These are phyloP conservation scores for Murraya koenigii DNA, from an alignment of 345 rosid species.

Conservation along the genomic window DNA sequence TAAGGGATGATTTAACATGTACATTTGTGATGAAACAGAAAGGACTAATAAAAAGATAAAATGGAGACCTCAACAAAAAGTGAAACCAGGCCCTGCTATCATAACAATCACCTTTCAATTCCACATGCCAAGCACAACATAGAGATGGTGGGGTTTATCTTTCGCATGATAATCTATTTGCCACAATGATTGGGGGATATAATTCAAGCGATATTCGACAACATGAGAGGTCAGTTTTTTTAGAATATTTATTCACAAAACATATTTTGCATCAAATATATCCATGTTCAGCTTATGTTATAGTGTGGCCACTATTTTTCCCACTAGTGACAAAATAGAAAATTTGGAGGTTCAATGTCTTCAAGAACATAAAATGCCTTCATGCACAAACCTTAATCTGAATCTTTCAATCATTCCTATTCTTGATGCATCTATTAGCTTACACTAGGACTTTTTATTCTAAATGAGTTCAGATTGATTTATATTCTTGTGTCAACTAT, in stretches of 20 bases:
- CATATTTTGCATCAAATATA: background rate
- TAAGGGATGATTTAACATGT: background rate
- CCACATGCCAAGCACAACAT: conserved; percentile 15
- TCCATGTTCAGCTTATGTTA: background rate
- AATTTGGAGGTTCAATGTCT: background rate
- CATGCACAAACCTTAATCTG: background rate
- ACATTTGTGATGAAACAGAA: background rate
- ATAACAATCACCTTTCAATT: conserved; percentile 11
- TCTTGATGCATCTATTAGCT: background rate
- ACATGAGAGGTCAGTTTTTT: background rate
- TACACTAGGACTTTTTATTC: too few relatives aligned
- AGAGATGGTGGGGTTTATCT: conserved; percentile 8
- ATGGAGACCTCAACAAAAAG: conserved; percentile 2
- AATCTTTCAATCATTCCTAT: background rate
- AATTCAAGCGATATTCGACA: background rate
- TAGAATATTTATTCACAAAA: background rate
- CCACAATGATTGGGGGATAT: conserved; percentile 8
- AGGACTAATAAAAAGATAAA: background rate
- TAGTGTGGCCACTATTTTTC: background rate
- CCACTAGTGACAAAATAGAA: background rate
- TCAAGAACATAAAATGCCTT: background rate
- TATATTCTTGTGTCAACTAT: background rate
- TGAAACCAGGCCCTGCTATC: background rate
- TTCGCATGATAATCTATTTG: background rate
- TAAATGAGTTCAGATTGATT: too few relatives aligned